These are phyloP conservation scores for Gynochthodes officinalis DNA, from an alignment of 257 asterid species.

Conservation along the genomic window DNA sequence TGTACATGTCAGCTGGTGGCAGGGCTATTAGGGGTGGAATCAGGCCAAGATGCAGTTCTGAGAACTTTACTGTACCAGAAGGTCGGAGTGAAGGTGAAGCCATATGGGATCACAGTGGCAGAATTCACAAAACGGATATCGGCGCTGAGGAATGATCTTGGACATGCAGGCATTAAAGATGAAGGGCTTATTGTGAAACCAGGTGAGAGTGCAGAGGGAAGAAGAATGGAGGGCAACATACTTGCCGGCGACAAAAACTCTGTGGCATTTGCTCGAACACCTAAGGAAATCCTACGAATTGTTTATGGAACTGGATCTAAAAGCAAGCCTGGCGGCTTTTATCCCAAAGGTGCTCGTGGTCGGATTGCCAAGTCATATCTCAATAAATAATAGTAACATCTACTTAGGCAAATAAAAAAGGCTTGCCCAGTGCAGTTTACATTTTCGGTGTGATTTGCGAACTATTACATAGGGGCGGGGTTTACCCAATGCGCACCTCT, in stretches of 20 bases:
- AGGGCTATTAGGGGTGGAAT: slow-evolving; percentile 48
- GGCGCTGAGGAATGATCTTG: slow-evolving; percentile 39
- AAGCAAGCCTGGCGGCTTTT: slow-evolving; percentile 66
- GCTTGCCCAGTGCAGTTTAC: no score
- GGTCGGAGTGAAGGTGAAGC: slow-evolving; percentile 1
- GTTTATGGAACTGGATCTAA: slow-evolving; percentile 60
- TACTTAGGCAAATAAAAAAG: no score
- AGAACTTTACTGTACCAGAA: slow-evolving; percentile 29
- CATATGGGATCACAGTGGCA: slow-evolving; percentile 35
- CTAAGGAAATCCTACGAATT: slow-evolving; percentile 65
- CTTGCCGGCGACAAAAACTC: slow-evolving; percentile 55
- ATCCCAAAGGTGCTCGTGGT: slow-evolving; percentile 72
- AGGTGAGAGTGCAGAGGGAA: slow-evolving; percentile 54
- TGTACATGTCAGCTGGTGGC: slow-evolving; percentile 32
- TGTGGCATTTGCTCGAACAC: slow-evolving; percentile 53
- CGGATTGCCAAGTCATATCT: slow-evolving; percentile 54
- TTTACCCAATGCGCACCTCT: no score
- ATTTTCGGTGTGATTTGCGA: no score
- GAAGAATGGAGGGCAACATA: slow-evolving; percentile 48
- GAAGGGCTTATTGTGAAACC: slow-evolving; percentile 60
- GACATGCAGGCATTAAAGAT: slow-evolving; percentile 56
- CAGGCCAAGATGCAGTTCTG: slow-evolving; percentile 51
- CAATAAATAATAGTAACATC: no score
- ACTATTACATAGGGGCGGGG: no score
- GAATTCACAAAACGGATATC: slow-evolving; percentile 37